Conservation (phyloP, 345 rosid species). For the Moringa oleifera region DNA sequence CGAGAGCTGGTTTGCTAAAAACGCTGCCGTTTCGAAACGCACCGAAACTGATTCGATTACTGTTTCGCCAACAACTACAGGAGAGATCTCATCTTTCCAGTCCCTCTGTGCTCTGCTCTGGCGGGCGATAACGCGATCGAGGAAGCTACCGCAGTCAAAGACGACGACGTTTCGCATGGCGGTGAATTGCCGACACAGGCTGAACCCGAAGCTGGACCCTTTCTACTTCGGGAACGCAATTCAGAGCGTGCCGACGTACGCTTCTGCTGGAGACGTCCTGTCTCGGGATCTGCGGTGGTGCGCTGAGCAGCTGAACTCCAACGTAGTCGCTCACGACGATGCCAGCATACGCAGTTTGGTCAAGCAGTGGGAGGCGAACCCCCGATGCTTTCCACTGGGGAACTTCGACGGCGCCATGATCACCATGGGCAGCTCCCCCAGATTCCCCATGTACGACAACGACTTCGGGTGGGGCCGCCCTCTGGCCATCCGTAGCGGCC, state of each 20-base stretch:
- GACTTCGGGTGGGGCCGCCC: conserved; percentile 98
- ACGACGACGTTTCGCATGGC: conserved; percentile 92
- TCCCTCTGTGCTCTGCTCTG: conserved; percentile 71
- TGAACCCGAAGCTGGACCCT: conserved; percentile 62
- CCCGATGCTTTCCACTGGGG: conserved; percentile 84
- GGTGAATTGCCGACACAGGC: conserved; percentile 70
- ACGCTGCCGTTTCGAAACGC: conserved; percentile 26
- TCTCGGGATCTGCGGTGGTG: conserved; percentile 76
- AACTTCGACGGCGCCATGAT: conserved; percentile 76
- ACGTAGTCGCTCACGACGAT: conserved; percentile 54
- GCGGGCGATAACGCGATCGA: conserved; percentile 81
- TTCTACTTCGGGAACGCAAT: conserved; percentile 91
- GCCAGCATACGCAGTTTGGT: conserved; percentile 38
- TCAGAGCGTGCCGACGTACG: conserved; percentile 78
- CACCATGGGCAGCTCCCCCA: conserved; percentile 91
- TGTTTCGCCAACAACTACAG: neutral
- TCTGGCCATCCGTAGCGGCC: conserved; percentile 77
- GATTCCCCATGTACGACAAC: conserved; percentile 92
- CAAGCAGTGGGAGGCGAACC: conserved; percentile 67
- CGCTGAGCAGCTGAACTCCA: conserved; percentile 61
- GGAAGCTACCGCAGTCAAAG: conserved; percentile 47
- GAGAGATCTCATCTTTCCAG: conserved; percentile 87
- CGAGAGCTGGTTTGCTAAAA: conserved; percentile 30
- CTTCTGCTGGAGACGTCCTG: conserved; percentile 64
- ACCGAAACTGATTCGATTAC: conserved; percentile 6